A percentile compares a stretch with the other conserved stretches of the same genome.
Evolutionary conservation across 352 stramenopile species (phyloP).

Genomic region (Phytophthora hibernalis): DNA sequence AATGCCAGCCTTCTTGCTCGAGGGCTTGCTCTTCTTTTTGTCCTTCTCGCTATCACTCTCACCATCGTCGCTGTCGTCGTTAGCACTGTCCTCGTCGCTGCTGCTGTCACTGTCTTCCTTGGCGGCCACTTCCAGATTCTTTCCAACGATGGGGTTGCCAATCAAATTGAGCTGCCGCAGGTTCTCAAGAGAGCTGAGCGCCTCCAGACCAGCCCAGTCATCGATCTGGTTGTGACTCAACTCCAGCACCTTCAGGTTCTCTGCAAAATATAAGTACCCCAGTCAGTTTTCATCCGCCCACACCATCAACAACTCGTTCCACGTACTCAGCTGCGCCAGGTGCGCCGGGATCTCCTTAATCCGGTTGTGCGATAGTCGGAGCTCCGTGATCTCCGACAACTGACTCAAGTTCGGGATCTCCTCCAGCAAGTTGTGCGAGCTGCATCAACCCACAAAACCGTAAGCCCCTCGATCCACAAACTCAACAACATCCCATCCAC

Average conservation of each 20-base stretch:
- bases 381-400: constrained; percentile 73
- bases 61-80: constrained; percentile 28
- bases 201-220: constrained; percentile 80
- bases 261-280: constrained; percentile 37
- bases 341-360: constrained; percentile 71
- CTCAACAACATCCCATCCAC: background rate
- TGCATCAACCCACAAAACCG: constrained; percentile 31
- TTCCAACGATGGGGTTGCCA: constrained; percentile 80
- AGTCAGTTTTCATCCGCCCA: background rate
- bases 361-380: constrained; percentile 85
- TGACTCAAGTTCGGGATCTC: constrained; percentile 74
- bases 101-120: constrained; percentile 28
- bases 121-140: constrained; percentile 43
- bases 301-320: background rate
- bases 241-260: constrained; percentile 83
- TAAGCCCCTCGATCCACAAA: background rate
- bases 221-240: constrained; percentile 86
- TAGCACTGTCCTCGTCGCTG: constrained; percentile 20
- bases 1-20: constrained; percentile 40
- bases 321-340: constrained; percentile 73
- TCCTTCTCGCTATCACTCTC: constrained; percentile 30
- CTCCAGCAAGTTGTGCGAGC: constrained; percentile 82
- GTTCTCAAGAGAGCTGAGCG: constrained; percentile 60
- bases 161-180: constrained; percentile 84
- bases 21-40: constrained; percentile 29